phyloP scores from a whole-genome alignment of 192 early-diverging fungal species.

The Backusella luteola region DNA sequence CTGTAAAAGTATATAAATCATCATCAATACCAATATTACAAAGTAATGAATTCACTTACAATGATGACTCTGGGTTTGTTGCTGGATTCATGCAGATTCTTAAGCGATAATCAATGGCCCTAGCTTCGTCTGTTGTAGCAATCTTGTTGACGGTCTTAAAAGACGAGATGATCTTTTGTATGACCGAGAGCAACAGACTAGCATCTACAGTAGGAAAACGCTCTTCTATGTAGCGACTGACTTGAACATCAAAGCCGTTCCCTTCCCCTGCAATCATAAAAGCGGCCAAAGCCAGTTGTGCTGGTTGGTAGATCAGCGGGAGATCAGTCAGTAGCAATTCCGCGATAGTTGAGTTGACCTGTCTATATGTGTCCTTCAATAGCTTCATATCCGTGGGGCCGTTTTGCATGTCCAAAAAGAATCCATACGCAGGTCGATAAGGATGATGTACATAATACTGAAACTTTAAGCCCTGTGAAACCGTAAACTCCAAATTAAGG shows the following conservation, averaged over 20 bases:
- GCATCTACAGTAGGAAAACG: conserved; percentile 43
- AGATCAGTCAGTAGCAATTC: conserved; percentile 68
- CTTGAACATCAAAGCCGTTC: conserved; percentile 41
- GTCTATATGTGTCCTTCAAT: conserved; percentile 54
- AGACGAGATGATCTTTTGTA: conserved; percentile 46
- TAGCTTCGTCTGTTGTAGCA: conserved; percentile 48
- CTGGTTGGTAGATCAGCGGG: conserved; percentile 72
- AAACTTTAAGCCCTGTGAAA: conserved; percentile 72
- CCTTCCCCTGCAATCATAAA: conserved; percentile 59
- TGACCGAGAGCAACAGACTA: conserved; percentile 23
- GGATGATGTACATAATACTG: conserved; percentile 76
- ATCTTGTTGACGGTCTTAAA: conserved; percentile 41
- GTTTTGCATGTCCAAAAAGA: conserved; percentile 71
- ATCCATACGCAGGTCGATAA: conserved; percentile 65
- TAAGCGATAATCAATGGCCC: conserved; percentile 60
- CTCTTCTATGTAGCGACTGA: conserved; percentile 38
- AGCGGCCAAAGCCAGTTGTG: conserved; percentile 72
- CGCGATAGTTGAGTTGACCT: conserved; percentile 51
- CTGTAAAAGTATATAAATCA: neutral
- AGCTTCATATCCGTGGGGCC: conserved; percentile 40
- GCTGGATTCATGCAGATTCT: conserved; percentile 71
- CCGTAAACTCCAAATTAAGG: conserved; percentile 62
- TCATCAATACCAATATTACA: neutral
- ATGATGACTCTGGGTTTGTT: conserved; percentile 63
- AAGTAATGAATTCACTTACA: conserved; percentile 39